Evolutionary conservation across 768 basidiomycete species (phyloP).

Genomic region (Collybia mongolica): DNA sequence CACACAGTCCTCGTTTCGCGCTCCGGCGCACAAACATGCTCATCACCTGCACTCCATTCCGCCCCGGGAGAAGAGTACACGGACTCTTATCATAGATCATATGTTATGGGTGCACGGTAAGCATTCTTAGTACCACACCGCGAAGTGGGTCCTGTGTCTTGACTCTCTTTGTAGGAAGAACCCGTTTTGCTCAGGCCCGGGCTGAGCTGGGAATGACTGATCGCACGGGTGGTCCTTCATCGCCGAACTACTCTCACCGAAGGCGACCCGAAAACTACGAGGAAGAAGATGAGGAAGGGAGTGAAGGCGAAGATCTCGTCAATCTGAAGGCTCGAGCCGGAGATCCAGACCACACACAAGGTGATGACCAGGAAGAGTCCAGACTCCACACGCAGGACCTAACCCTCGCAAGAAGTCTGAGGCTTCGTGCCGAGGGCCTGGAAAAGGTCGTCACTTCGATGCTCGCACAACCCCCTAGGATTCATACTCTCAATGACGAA

Average conservation of each 20-base stretch:
- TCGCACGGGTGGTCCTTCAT: slow-evolving; percentile 66
- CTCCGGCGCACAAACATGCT: slow-evolving; percentile 85
- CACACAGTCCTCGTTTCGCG: slow-evolving; percentile 45
- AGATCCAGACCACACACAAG: slow-evolving; percentile 39
- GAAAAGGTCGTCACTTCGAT: slow-evolving; percentile 82
- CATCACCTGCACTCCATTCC: slow-evolving; percentile 87
- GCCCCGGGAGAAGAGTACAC: slow-evolving; percentile 84
- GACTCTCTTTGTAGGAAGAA: slow-evolving; percentile 42
- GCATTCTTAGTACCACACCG: slow-evolving; percentile 2
- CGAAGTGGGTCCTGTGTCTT: not conserved
- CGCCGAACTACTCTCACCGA: slow-evolving; percentile 59
- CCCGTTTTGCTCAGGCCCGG: slow-evolving; percentile 79
- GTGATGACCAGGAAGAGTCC: slow-evolving; percentile 56
- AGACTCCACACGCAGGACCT: slow-evolving; percentile 59
- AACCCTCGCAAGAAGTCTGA: slow-evolving; percentile 56
- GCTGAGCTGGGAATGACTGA: slow-evolving; percentile 87
- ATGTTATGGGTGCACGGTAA: slow-evolving; percentile 79
- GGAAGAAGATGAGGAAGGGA: slow-evolving; percentile 65
- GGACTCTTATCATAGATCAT: slow-evolving; percentile 85
- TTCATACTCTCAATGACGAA: slow-evolving; percentile 55
- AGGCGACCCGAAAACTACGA: slow-evolving; percentile 75
- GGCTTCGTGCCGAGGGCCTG: slow-evolving; percentile 75
- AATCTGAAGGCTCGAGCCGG: slow-evolving; percentile 52
- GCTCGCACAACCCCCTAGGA: slow-evolving; percentile 75
- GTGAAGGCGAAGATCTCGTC: slow-evolving; percentile 60